Evolutionary conservation across 805 yeast genomes (phyloP).

Genomic region (Yarrowia keelungensis): DNA sequence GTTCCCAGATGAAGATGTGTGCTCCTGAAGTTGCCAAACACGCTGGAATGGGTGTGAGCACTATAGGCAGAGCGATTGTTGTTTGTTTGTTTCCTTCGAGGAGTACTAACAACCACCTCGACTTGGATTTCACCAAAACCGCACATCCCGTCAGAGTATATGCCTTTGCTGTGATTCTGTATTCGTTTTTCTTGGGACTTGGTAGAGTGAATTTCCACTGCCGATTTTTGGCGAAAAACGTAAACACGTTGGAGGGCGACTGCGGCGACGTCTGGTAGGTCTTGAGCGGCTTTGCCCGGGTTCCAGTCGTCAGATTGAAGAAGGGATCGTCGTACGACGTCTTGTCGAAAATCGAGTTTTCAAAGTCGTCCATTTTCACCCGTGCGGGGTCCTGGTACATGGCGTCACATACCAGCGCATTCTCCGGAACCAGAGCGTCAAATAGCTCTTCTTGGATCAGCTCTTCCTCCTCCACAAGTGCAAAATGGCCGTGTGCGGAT

Average conservation of each 20-base stretch:
- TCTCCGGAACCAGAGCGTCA: not conserved
- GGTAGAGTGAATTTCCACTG: constrained; percentile 24
- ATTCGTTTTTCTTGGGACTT: constrained; percentile 17
- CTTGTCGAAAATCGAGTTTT: not conserved
- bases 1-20: constrained; percentile 30
- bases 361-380: not conserved
- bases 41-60: constrained; percentile 5
- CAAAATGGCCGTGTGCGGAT: constrained; percentile 3
- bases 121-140: constrained; percentile 3
- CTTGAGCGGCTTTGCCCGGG: not conserved
- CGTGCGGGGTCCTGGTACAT: constrained; percentile 7
- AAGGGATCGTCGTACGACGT: not conserved
- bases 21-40: constrained; percentile 7
- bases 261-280: not conserved
- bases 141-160: constrained; percentile 18
- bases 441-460: constrained; percentile 6
- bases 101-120: constrained; percentile 7
- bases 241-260: constrained; percentile 3
- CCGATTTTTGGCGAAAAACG: constrained; percentile 4
- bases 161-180: constrained; percentile 22
- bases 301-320: constrained; percentile 3
- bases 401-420: constrained; percentile 8
- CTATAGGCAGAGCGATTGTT: constrained; percentile 1
- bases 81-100: constrained; percentile 6
- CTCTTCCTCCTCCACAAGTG: constrained; percentile 11